phyloP scores from a whole-genome alignment of 345 rosid genomes.

The Conringia planisiliqua region DNA sequence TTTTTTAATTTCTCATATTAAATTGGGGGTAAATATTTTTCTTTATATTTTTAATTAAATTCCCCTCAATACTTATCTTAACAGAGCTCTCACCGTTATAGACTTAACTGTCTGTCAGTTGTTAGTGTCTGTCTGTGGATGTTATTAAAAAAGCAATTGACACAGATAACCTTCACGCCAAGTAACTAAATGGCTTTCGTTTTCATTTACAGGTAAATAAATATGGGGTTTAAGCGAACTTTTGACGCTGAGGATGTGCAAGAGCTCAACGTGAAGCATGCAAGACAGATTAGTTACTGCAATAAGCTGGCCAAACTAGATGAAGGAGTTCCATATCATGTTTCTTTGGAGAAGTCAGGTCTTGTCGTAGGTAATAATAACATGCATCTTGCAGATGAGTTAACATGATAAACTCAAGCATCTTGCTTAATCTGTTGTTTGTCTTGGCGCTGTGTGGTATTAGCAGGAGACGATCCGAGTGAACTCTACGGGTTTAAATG shows the following conservation, averaged over 20 bases:
- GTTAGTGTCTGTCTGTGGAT: constrained; percentile 8
- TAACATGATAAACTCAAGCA: constrained; percentile 16
- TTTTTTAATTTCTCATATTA: constrained; percentile 25
- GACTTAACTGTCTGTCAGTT: not conserved
- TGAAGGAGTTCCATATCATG: constrained; percentile 31
- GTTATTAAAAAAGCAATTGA: not conserved
- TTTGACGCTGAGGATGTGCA: constrained; percentile 44
- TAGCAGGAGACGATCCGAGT: constrained; percentile 35
- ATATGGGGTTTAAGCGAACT: constrained; percentile 54
- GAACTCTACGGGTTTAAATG: constrained; percentile 22
- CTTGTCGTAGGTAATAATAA: constrained; percentile 38
- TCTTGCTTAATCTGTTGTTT: not conserved
- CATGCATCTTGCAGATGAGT: not conserved
- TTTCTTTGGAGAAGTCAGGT: constrained; percentile 11
- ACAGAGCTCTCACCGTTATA: not conserved
- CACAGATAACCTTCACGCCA: not conserved
- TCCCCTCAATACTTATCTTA: not conserved
- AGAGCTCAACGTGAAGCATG: constrained; percentile 43
- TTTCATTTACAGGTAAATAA: not conserved
- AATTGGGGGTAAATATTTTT: constrained; percentile 17
- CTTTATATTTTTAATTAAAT: not conserved
- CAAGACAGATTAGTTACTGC: constrained; percentile 37
- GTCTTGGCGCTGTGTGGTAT: not conserved
- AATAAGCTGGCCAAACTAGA: constrained; percentile 34
- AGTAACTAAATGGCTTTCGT: constrained; percentile 12